A percentile compares a stretch with the other conserved stretches of the same genome.
Conservation (phyloP, 805 yeast species). For the Spathaspora boniae region DNA sequence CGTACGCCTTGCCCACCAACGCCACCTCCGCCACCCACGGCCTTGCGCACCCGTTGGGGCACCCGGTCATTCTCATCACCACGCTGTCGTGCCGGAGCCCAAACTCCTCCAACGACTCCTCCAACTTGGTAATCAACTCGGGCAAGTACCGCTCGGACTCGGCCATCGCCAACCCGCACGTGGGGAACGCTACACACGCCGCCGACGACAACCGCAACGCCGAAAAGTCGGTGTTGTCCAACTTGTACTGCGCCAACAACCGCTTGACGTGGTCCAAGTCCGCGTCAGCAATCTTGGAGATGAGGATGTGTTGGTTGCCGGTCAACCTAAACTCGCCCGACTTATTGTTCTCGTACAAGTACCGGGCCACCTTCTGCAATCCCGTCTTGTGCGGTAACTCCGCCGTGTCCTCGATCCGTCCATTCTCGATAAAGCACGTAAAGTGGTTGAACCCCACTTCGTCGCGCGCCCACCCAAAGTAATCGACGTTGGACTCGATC, state of each 20-base stretch:
- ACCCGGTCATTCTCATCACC: slow-evolving; percentile 98
- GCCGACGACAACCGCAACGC: slow-evolving; percentile 87
- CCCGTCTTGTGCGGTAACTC: slow-evolving; percentile 90
- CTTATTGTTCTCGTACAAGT: slow-evolving; percentile 49
- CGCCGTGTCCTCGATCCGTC: slow-evolving; percentile 90
- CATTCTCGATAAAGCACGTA: slow-evolving; percentile 93
- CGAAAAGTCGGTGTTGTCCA: slow-evolving; percentile 80
- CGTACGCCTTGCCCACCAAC: slow-evolving; percentile 89
- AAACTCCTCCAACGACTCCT: slow-evolving; percentile 81
- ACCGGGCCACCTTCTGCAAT: slow-evolving; percentile 71
- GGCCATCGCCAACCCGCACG: slow-evolving; percentile 99
- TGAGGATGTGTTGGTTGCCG: slow-evolving; percentile 89
- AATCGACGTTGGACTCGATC: slow-evolving; percentile 84
- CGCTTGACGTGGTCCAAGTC: slow-evolving; percentile 61
- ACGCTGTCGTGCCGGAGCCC: slow-evolving; percentile 93
- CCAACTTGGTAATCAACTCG: slow-evolving; percentile 73
- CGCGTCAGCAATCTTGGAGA: slow-evolving; percentile 69
- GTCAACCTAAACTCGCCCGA: slow-evolving; percentile 89
- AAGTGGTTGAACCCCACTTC: slow-evolving; percentile 82
- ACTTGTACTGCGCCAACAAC: slow-evolving; percentile 65
- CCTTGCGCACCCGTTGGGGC: slow-evolving; percentile 98
- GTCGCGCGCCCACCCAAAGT: slow-evolving; percentile 91
- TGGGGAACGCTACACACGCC: slow-evolving; percentile 97
- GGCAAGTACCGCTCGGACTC: slow-evolving; percentile 95
- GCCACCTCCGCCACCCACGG: slow-evolving; percentile 98